Conservation (phyloP, 352 stramenopile genomes). For the Globisporangium mamillatum region DNA sequence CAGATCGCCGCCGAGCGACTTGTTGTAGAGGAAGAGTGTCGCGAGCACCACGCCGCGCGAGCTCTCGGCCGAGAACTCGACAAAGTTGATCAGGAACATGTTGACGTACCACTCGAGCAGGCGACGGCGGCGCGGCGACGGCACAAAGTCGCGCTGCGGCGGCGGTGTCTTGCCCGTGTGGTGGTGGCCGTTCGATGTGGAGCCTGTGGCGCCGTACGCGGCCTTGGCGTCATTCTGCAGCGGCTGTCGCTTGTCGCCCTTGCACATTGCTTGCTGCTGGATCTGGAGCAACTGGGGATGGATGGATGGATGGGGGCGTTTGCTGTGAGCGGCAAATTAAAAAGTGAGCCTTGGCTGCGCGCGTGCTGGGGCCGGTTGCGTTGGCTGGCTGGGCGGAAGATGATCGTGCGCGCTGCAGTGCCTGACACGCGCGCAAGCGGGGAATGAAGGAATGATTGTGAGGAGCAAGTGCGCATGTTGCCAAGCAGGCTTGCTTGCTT, state of each 20-base stretch:
- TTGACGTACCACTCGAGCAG: conserved; percentile 69
- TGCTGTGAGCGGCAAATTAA: conserved; percentile 1
- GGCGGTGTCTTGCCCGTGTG: conserved; percentile 4
- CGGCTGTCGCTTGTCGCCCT: conserved; percentile 14
- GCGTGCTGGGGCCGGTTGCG: not conserved
- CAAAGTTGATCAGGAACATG: conserved; percentile 83
- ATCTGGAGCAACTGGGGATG: not conserved
- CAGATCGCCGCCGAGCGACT: conserved; percentile 70
- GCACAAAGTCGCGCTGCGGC: conserved; percentile 29
- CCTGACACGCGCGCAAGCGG: not conserved
- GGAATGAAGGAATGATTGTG: not conserved
- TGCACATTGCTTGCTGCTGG: conserved; percentile 8
- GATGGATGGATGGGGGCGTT: not conserved
- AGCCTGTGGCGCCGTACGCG: conserved; percentile 30
- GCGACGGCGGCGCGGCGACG: conserved; percentile 40
- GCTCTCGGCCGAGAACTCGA: conserved; percentile 79
- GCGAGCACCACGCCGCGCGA: conserved; percentile 74
- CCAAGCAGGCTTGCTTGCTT: not conserved
- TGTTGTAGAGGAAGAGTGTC: conserved; percentile 83
- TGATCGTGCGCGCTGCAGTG: not conserved
- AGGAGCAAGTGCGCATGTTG: not conserved
- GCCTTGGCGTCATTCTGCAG: conserved; percentile 10
- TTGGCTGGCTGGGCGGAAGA: conserved; percentile 5
- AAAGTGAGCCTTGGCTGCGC: conserved; percentile 9
- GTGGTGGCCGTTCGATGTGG: conserved; percentile 1